Evolutionary conservation across 2,329 filamentous ascomycete species (phyloP).

Genomic region (Rhynchosporium secalis): DNA sequence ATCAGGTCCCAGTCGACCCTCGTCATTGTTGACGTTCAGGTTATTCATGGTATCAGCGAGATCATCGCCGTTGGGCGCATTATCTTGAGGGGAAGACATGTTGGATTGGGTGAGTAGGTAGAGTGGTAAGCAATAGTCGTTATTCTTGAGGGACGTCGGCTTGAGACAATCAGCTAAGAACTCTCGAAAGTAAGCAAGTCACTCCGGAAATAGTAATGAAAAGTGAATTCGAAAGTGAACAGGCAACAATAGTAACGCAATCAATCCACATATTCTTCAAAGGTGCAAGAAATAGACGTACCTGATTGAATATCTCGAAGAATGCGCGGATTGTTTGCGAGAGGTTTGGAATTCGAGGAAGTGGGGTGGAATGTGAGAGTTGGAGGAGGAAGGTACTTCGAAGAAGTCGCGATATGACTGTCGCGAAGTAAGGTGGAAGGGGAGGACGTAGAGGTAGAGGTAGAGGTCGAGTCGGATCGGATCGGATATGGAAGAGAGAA

Average conservation of each 20-base stretch:
- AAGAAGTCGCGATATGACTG: slow-evolving; percentile 21
- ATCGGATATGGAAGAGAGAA: slow-evolving; percentile 15
- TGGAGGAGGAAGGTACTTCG: slow-evolving; percentile 24
- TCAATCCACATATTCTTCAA: too few species aligned
- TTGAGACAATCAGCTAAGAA: slow-evolving; percentile 12
- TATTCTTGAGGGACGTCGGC: slow-evolving; percentile 5
- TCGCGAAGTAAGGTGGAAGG: neutral
- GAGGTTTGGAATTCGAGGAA: slow-evolving; percentile 13
- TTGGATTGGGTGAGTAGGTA: slow-evolving; percentile 13
- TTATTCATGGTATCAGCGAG: slow-evolving; percentile 63
- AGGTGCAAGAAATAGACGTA: slow-evolving; percentile 15
- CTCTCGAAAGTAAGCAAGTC: slow-evolving; percentile 1
- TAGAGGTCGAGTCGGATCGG: slow-evolving; percentile 19
- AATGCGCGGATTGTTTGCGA: slow-evolving; percentile 10
- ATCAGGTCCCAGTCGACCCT: slow-evolving; percentile 65
- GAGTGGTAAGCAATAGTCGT: slow-evolving; percentile 11
- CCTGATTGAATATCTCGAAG: slow-evolving; percentile 5
- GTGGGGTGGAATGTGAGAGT: slow-evolving; percentile 12
- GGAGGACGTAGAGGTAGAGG: neutral
- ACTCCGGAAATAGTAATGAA: neutral
- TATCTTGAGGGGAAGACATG: slow-evolving; percentile 39
- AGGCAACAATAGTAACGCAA: neutral
- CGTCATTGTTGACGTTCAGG: slow-evolving; percentile 61
- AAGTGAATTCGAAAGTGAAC: neutral
- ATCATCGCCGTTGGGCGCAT: slow-evolving; percentile 46